These are phyloP conservation scores for Pogostemon cablin DNA, from an alignment of 257 asterid genomes.

Conservation along the genomic window DNA sequence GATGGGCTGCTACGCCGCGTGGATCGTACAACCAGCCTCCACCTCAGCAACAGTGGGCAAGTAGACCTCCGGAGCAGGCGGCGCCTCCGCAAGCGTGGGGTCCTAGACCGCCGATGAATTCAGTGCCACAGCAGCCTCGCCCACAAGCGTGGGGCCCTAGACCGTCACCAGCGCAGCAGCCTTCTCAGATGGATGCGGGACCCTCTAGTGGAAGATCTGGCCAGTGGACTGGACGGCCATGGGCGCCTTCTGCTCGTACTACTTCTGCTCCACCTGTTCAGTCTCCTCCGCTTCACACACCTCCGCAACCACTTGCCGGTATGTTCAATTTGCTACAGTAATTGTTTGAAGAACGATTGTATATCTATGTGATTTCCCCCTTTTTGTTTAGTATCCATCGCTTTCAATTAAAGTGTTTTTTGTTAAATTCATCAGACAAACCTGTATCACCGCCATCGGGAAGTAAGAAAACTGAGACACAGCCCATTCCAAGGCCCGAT, in stretches of 20 bases:
- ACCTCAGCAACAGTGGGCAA: slow-evolving; percentile 33
- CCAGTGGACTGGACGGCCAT: slow-evolving; percentile 8
- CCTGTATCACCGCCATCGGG: slow-evolving; percentile 5
- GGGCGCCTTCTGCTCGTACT: not conserved
- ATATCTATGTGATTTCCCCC: not conserved
- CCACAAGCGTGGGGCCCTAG: not conserved
- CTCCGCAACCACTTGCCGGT: slow-evolving; percentile 36
- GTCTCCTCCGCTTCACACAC: not conserved
- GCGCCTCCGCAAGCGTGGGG: slow-evolving; percentile 4
- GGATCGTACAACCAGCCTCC: slow-evolving; percentile 23
- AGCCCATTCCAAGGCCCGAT: slow-evolving; percentile 64
- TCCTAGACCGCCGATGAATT: slow-evolving; percentile 18
- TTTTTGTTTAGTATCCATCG: not conserved
- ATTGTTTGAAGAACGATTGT: not conserved
- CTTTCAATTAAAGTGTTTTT: not conserved
- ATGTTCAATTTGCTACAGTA: not conserved
- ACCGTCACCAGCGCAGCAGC: not conserved
- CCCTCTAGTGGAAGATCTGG: not conserved
- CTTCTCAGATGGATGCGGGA: not conserved
- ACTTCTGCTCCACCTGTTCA: slow-evolving; percentile 32
- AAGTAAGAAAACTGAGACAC: slow-evolving; percentile 26
- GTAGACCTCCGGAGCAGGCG: slow-evolving; percentile 31
- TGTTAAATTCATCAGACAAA: slow-evolving; percentile 32
- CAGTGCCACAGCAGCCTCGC: slow-evolving; percentile 21
- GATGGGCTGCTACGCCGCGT: slow-evolving; percentile 7